Conservation (phyloP, 805 yeast genomes). For the Starmerella scarabaei region DNA sequence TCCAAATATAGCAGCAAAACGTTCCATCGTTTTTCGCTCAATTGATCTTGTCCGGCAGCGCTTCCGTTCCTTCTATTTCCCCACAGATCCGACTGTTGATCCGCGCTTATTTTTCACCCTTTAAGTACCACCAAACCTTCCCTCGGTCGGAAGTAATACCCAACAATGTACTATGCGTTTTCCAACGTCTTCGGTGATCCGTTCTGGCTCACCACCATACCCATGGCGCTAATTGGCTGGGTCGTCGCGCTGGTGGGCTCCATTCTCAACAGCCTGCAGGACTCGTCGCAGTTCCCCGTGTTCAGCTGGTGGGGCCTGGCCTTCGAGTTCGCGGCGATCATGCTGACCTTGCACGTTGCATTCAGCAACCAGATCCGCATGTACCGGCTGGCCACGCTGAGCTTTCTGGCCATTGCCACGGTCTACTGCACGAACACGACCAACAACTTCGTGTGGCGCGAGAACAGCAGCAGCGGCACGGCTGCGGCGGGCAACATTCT, state of each 20-base stretch:
- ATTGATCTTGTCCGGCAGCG: no score
- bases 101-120: no score
- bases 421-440: constrained; percentile 76
- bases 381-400: constrained; percentile 44
- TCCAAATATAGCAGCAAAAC: no score
- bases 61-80: no score
- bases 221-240: constrained; percentile 71
- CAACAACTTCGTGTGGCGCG: constrained; percentile 61
- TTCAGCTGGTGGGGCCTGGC: constrained; percentile 97
- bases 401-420: constrained; percentile 55
- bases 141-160: no score
- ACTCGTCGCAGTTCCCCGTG: constrained; percentile 45
- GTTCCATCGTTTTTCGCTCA: no score
- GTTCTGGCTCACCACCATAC: constrained; percentile 69
- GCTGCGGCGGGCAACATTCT: constrained; percentile 88
- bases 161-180: constrained; percentile 13
- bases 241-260: constrained; percentile 80
- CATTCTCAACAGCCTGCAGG: constrained; percentile 36
- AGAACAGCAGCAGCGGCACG: constrained; percentile 56
- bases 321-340: constrained; percentile 52
- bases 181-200: constrained; percentile 62
- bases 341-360: constrained; percentile 41
- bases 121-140: no score
- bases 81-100: no score
- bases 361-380: constrained; percentile 50